Conservation (phyloP, 768 basidiomycete genomes). For the Gloeostereum incarnatum region DNA sequence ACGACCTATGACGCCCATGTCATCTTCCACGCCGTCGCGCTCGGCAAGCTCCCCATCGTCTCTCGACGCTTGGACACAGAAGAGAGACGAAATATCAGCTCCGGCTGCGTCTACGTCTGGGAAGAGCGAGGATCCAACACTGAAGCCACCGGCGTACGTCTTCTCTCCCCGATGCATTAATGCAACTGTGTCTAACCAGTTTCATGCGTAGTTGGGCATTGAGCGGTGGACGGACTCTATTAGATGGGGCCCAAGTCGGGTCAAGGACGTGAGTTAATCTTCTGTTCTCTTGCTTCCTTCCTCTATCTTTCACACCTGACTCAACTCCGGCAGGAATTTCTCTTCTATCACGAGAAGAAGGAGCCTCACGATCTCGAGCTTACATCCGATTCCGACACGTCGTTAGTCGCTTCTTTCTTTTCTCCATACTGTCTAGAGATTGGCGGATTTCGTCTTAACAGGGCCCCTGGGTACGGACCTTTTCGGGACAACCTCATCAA, state of each 20-base stretch:
- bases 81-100: conserved; percentile 58
- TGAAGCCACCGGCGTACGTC: conserved; percentile 55
- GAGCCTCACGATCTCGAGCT: conserved; percentile 36
- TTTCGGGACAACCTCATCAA: conserved; percentile 50
- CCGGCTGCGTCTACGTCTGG: conserved; percentile 77
- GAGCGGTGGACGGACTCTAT: conserved; percentile 80
- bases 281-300: conserved; percentile 6
- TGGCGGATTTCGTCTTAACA: conserved; percentile 11
- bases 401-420: conserved; percentile 23
- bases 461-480: conserved; percentile 17
- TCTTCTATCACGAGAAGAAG: conserved; percentile 66
- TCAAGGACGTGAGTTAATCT: conserved; percentile 60
- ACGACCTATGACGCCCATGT: conserved; percentile 59
- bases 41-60: conserved; percentile 53
- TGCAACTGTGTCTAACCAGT: conserved; percentile 4
- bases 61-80: conserved; percentile 66
- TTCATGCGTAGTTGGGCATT: conserved; percentile 49
- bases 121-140: conserved; percentile 66
- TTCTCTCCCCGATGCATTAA: conserved; percentile 7
- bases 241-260: conserved; percentile 73
- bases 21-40: conserved; percentile 66
- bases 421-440: neutral
- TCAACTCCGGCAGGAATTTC: conserved; percentile 47
- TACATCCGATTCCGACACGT: conserved; percentile 40
- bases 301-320: neutral